Evolutionary conservation across 2,329 filamentous ascomycete genomes (phyloP), one percentile per base, ranked within the genome.

Genomic region (Colletotrichum godetiae): DNA sequence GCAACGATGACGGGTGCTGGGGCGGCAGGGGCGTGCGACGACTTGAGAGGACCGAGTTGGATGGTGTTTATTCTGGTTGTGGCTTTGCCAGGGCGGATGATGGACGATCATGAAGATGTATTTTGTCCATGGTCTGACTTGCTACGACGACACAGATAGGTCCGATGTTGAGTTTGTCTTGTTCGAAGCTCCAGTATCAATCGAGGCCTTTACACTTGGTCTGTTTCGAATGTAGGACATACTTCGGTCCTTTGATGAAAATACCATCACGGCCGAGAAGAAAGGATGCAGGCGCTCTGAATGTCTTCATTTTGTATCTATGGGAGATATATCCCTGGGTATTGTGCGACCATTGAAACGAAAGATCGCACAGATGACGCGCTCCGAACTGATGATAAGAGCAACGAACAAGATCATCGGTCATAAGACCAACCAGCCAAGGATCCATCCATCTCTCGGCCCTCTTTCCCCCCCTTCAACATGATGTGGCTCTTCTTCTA

Each of bases 331-430:
- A 35, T 63, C 59, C 29, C 59, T 35, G 58, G 69, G 42, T 73
- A 72, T 70, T 70, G 52, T 65, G n/a, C 55, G n/a, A 59, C 35
- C 46, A 53, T 33, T 22, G 37, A n/a, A 42, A 27, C 31, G n/a
- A 24, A 13, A 59, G 31, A 33, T 31, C 15, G 65, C 58, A n/a
- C 33, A n/a, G 15, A 8, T 22, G 29, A 27, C 60, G 59, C 46
- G 46, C n/a, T 55, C 63, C 8, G 15, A 57, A 61, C n/a, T 19
- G 33, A 35, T 19, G 33, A 37, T n/a, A 29, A 19, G 6, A 52
- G 52, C 64, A 72, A 57, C n/a, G 19, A 52, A n/a, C 3, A 49
- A 49, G 60, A 31, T n/a, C 15, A n/a, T 46, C 55, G 27, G n/a
- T 46, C 52, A 5, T n/a, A 13, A 4, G 4, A 27, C 49, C n/a